Base-by-base conservation (phyloP, 1,284 basidiomycete species). In the Pseudozyma tsukubaensis region DNA sequence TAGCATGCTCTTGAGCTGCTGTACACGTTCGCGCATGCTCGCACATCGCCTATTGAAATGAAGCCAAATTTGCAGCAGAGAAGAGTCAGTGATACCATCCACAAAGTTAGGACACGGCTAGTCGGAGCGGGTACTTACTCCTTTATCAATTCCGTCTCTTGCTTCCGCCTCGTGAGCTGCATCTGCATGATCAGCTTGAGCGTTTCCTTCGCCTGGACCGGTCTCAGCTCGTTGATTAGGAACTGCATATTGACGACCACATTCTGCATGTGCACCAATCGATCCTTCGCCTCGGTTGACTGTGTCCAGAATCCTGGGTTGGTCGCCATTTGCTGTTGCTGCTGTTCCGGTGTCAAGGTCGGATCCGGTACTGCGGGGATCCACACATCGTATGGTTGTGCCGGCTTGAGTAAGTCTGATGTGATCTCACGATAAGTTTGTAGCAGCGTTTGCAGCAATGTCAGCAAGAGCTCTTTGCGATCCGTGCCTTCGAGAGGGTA, bases 361-460 rank as follows among this genome's bases (percentile, higher is more conserved):
- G 62, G 61, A 39, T 70, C 67, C 18, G 67, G 62, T 14, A 67
- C 65, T 0, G 74, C 69, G 2, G 75, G 69, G 9, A 77, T 61
- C 69, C 69, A 75, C 13, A 78, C 71, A 35, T 77, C 64, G 66
- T 81, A 83, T 1, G 72, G 75, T 43, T 81, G 74, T 4, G 80
- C 77, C 14, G 81, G 81, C 11, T 63, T 67, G 18, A 78, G 62
- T 13, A 83, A 45, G 43, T 77, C 74, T 8, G 68, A 59, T 3
- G 72, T 73, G 40, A 83, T 75, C 51, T 74, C 64, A 18, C 76
- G 67, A 59, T 83, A 82, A 16, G 81, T 81, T 14, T 76, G 70
- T 14, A 85, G 78, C 37, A 83, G 78, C 44, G 84, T 86, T 40
- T 69, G 85, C 10, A 84, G 77, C 16, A 84, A 76, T n/a, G 69